These are phyloP conservation scores for Picochlorum sp. DNA, from an alignment of 139 green algal species.

Conservation along the genomic window DNA sequence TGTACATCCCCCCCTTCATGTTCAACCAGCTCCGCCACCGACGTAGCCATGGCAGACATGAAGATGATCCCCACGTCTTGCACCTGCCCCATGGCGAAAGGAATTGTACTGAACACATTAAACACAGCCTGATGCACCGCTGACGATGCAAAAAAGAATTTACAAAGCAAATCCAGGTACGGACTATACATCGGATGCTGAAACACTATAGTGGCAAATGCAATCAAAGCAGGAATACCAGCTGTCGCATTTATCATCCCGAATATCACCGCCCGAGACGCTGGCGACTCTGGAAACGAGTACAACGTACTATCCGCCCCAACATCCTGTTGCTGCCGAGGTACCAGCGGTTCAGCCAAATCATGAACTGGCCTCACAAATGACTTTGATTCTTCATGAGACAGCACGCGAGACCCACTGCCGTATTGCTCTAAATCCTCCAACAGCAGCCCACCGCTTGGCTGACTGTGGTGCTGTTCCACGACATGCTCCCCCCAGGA, in stretches of 20 bases:
- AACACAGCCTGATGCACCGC: slow-evolving; percentile 61
- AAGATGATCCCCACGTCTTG: slow-evolving; percentile 49
- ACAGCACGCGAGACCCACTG: neutral
- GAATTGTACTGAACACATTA: slow-evolving; percentile 30
- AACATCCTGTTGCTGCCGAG: neutral
- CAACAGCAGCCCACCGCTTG: neutral
- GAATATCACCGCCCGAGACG: slow-evolving; percentile 6
- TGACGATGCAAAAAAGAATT: slow-evolving; percentile 44
- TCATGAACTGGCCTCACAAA: neutral
- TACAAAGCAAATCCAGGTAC: slow-evolving; percentile 40
- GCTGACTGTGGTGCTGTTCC: no score
- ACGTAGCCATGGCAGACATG: slow-evolving; percentile 54
- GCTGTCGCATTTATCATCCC: slow-evolving; percentile 50
- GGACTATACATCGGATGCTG: slow-evolving; percentile 13
- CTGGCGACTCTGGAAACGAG: neutral
- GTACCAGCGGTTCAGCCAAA: neutral
- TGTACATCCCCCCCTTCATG: slow-evolving; percentile 5
- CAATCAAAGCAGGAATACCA: slow-evolving; percentile 57
- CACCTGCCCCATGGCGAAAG: slow-evolving; percentile 58
- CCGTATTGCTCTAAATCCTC: neutral
- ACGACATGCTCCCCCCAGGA: neutral
- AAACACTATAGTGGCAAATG: slow-evolving; percentile 61
- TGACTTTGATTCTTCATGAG: neutral
- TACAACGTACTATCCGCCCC: neutral
- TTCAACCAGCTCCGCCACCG: slow-evolving; percentile 26